A percentile compares a stretch with the other conserved stretches of the same genome.
phyloP scores from a whole-genome alignment of 306 rosid genomes.

The Cicer pinnatifidum region DNA sequence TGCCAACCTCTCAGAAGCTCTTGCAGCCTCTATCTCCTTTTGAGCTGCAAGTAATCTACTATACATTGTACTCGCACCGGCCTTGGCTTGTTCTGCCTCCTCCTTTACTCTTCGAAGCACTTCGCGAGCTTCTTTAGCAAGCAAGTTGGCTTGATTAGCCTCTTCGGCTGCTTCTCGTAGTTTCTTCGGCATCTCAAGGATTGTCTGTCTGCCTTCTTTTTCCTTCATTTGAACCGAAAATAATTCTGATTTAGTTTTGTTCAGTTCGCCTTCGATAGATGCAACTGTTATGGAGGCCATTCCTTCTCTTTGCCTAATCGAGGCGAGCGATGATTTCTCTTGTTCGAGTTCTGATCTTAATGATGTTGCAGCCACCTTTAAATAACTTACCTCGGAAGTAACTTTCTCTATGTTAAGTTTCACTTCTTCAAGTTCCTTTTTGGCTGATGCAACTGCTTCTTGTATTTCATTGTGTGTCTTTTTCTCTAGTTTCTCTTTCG shows the following conservation, averaged over 20 bases:
- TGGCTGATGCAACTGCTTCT: constrained; percentile 82
- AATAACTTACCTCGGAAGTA: constrained; percentile 63
- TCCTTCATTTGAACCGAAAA: constrained; percentile 70
- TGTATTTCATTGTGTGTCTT: constrained; percentile 64
- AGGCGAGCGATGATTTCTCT: constrained; percentile 68
- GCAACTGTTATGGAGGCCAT: constrained; percentile 88
- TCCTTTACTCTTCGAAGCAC: constrained; percentile 70
- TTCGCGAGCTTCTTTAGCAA: constrained; percentile 63
- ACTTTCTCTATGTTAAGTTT: constrained; percentile 83
- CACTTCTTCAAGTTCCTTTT: constrained; percentile 80
- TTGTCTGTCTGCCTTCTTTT: constrained; percentile 72
- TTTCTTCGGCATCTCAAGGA: constrained; percentile 67
- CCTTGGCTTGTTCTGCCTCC: constrained; percentile 89
- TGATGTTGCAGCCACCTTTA: constrained; percentile 75
- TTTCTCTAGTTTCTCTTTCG: constrained; percentile 54
- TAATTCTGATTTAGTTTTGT: constrained; percentile 67
- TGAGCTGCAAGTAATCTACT: constrained; percentile 82
- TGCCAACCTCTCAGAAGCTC: constrained; percentile 83
- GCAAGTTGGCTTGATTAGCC: constrained; percentile 72
- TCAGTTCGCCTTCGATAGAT: constrained; percentile 87
- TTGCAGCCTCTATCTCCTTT: constrained; percentile 92
- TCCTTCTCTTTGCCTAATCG: constrained; percentile 82
- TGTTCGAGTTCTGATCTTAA: constrained; percentile 71
- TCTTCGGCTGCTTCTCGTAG: constrained; percentile 73
- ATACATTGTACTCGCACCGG: constrained; percentile 74